Base-by-base conservation (phyloP, 1,284 basidiomycete species). In the Puccinia polysora region DNA sequence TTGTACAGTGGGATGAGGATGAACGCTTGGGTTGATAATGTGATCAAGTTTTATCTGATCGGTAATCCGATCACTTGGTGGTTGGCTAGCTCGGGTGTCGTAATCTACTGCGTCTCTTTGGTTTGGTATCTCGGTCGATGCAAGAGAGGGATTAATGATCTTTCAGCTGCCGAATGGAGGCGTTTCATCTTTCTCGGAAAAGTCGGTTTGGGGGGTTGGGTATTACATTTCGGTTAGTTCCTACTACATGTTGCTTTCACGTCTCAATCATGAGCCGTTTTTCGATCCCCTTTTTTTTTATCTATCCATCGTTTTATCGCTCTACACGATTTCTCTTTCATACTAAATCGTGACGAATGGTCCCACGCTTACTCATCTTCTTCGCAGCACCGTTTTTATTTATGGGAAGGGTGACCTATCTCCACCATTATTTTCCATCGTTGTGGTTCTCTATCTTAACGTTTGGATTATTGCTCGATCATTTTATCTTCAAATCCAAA, bases 61-160 rank as follows among this genome's bases (percentile, higher is more conserved):
- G 95, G 94, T 7, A 95, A 90, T 36, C 93, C 94, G 0, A 78
- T 97, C 73, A 86, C 96, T 68, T 97, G 93, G 89, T 97, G 92
- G 92, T 86, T 86, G 49, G 85, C 88, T 14, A 84, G 87, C 0
- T 73, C 85, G 50, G 89, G 88, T 75, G 80, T 97, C 75, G 77
- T 86, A n/a, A 78, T 85, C 0, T 85, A 84, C 0, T 74, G 87
- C 0, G 58, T 83, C 7, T 82, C 86, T 8, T 81, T 88, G 20
- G 83, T 83, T 0, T 83, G 88, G 75, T 97, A 97, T 80, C 75
- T 94, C 60, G 82, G 92, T 76, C 85, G 95, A 75, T 84, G 84
- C 81, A 95, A 98, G 81, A 84, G 96, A 75, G 89, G 89, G 79
- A 94, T 91, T 80, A 83, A 85, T 52, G 95, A 97, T 81, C 92